Base-by-base conservation (phyloP, 2,329 filamentous ascomycete genomes). In the Ophioceras dolichostomum region DNA sequence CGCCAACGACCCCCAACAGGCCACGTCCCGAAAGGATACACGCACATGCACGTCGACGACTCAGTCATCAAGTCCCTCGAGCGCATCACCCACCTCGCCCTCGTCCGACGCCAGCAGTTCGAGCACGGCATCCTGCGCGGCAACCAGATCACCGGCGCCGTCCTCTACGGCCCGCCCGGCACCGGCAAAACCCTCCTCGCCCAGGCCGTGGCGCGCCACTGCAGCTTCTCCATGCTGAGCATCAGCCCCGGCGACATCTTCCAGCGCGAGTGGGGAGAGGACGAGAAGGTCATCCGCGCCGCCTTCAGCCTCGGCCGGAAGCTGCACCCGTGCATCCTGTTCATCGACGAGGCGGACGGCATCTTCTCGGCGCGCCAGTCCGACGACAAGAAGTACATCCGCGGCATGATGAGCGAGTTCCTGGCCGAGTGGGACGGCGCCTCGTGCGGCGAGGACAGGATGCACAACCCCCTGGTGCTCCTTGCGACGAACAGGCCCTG, bases 161-260 rank as follows among this genome's bases (percentile, higher is more conserved):
- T 54, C 3, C 45, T 54, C 5, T 53, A 48, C 29, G 51, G 53
- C 4, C 52, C 51, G 1, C 51, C 50, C 1, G 53, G 54, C 2
- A 54, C 52, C 2, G 52, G 52, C 10, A 56, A 56, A 43, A 51
- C 47, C 1, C 43, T 43, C 14, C 41, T 54, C 2, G 46, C 45
- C 28, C 40, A 43, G 7, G 49, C 28, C 1, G 26, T 54, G 10
- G 53, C 50, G 1, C 43, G 43, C 4, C 30, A 43, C 8, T 40
- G 43, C 1, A 39, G 40, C 1, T 39, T 17, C 17, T 47, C 39
- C 20, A 51, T 56, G 48, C 24, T 56, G 1, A 27, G 31, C n/a
- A 18, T 49, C 12, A 38, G 44, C 9, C 32, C 44, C 2, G 41
- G 45, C 2, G 39, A 45, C 4, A 10, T 51, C 12, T 26, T 27